Conservation (phyloP, 2,329 filamentous ascomycete genomes). For the Penicillium sp. region DNA sequence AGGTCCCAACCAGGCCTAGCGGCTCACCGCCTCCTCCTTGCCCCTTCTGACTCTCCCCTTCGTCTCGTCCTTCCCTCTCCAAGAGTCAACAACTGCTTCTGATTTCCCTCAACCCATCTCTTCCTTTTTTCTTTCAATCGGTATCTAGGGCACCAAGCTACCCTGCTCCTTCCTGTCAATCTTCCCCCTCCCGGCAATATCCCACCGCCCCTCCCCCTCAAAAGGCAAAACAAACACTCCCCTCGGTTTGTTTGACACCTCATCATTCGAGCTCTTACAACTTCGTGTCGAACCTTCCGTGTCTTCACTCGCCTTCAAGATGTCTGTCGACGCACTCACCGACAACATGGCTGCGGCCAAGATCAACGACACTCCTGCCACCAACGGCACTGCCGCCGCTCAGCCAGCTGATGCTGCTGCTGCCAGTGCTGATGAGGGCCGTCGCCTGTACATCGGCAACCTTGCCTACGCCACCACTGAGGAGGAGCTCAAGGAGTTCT, state of each 20-base stretch:
- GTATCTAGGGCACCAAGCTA: conserved; percentile 88
- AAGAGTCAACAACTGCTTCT: conserved; percentile 21
- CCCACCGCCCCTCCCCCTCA: conserved; percentile 16
- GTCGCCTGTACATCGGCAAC: conserved; percentile 99
- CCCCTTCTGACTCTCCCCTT: conserved; percentile 5
- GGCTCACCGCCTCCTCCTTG: conserved; percentile 27
- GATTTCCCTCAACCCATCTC: conserved; percentile 25
- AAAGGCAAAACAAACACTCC: conserved; percentile 42
- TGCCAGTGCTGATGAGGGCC: conserved; percentile 96
- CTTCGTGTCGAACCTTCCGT: conserved; percentile 15
- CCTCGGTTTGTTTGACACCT: conserved; percentile 66
- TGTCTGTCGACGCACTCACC: conserved; percentile 79
- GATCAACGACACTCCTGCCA: conserved; percentile 55
- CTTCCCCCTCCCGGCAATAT: conserved; percentile 61
- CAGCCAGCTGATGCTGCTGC: conserved; percentile 83
- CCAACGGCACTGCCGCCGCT: conserved; percentile 64
- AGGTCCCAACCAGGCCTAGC: conserved; percentile 14
- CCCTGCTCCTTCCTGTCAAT: conserved; percentile 60
- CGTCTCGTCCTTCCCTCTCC: conserved; percentile 19
- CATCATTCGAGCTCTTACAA: conserved; percentile 16
- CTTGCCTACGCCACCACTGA: conserved; percentile 99
- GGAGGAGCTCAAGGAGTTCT: conserved; percentile 99
- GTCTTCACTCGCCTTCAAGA: conserved; percentile 51
- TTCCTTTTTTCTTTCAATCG: conserved; percentile 26
- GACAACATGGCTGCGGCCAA: conserved; percentile 67